Base-by-base conservation (phyloP, 1,284 basidiomycete genomes). In the Cerrena zonata region DNA sequence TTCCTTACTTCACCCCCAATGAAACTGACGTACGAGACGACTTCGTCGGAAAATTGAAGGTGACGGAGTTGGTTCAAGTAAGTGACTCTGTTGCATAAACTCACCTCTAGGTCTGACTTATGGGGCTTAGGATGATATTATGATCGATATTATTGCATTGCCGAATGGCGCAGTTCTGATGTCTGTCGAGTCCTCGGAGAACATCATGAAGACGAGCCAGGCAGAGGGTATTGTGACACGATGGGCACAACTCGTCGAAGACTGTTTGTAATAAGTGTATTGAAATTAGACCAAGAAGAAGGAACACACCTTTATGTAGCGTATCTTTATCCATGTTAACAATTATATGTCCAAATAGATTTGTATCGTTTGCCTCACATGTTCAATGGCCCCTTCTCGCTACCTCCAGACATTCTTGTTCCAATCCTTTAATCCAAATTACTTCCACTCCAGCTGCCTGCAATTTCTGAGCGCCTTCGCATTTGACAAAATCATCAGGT, bases 401-500 rank as follows among this genome's bases (percentile, higher is more conserved):
- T 41, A 80, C 82, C 22, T 72, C 71, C 47, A 97, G 71, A 71
- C 94, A 96, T 60, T 88, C 80, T 19, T 77, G 69, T 63, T 88
- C 81, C 45, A 94, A 66, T 1, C 82, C 86, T 22, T 76, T 73
- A 11, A 95, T 64, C 74, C 90, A 89, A 24, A 84, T 61, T 0
- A 99, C 85, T 41, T 88, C 74, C 2, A 95, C 78, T 1, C 89
- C 89, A 3, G 83, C 85, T 34, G 86, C 77, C 59, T 75, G 77
- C 55, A 99, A 67, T 58, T 84, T 84, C 56, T 75, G 76, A 13
- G 90, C 86, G 2, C 95, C 94, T 64, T 95, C 87, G 63, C 95
- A 98, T 19, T 84, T 75, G 5, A 99, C 95, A 67, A 97, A 99
- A 69, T 99, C 96, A 49, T 84, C 83, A 4, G 96, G 96, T 68